Base-by-base conservation (phyloP, 257 asterid species). In the Solanum tacnaense region DNA sequence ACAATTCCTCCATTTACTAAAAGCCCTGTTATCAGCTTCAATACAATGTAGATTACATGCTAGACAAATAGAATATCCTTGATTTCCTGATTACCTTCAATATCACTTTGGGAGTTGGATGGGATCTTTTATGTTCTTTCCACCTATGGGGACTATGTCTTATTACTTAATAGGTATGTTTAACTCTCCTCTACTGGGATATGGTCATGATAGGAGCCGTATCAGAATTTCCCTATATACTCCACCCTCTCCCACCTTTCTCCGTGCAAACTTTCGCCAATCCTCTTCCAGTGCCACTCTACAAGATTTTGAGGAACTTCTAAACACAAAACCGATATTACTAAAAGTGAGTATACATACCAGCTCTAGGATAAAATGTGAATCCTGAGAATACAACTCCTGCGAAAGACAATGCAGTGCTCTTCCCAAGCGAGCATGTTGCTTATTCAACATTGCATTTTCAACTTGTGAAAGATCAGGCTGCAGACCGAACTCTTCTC, bases 381-480 rank as follows among this genome's bases (percentile, higher is more conserved):
- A 97, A 92, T 97, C 99, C 89, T 96, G 98, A 87, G 99, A 97
- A 90, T 97, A 97, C 88, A 97, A 87, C 93, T 97, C 99, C 74
- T 95, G 98, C 49, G 99, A 96, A 85, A 97, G 98, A 91, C 98
- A 97, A 86, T 96, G 96, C 76, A 97, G 98, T 74, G 99, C 99
- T 91, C 99, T 96, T 88, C 99, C 98, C 86, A 97, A 88, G 76
- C 98, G 96, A 88, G 99, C 96, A 91, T 97, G 99, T 90, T 96
- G 99, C 95, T 97, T 97, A 94, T 92, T 92, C 92, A 97, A 91
- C 96, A 97, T 90, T 86, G 39, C 93, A 88, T 88, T 95, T 68
- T 96, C 98, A 78, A 89, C 83, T 78, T 67, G 92, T 4, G 98
- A 95, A 90, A 93, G 90, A 89, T 88, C 84, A 82, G 91, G 92